phyloP scores from a whole-genome alignment of 2,329 filamentous ascomycete genomes.

The Cladophialophora yegresii region DNA sequence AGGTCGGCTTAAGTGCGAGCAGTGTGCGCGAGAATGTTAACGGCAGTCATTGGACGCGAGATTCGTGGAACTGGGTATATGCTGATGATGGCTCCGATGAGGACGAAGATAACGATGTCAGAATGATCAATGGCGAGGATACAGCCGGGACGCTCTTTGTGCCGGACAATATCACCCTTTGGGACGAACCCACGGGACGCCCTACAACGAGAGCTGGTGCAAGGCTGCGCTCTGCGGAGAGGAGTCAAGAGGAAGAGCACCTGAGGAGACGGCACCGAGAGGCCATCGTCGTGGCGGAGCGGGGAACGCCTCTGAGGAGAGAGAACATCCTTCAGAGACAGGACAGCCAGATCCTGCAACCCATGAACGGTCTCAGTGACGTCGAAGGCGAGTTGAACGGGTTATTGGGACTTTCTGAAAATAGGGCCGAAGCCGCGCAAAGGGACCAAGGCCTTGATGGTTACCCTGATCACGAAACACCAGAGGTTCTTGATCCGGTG shows the following conservation, averaged over 20 bases:
- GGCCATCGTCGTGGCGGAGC: conserved; percentile 88
- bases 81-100: conserved; percentile 46
- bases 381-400: conserved; percentile 28
- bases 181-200: conserved; percentile 11
- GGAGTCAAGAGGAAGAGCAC: conserved; percentile 55
- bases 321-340: conserved; percentile 74
- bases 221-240: conserved; percentile 24
- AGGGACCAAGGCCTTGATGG: neutral
- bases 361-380: conserved; percentile 26
- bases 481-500: neutral
- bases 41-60: neutral
- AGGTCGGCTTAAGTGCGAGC: conserved; percentile 48
- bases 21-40: conserved; percentile 41
- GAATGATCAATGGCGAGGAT: conserved; percentile 58
- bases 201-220: conserved; percentile 11
- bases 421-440: neutral
- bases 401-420: conserved; percentile 24
- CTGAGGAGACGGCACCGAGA: conserved; percentile 76
- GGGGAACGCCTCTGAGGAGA: conserved; percentile 70
- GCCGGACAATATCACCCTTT: conserved; percentile 15
- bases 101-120: conserved; percentile 52
- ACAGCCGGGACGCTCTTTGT: conserved; percentile 44
- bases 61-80: conserved; percentile 8
- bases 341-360: conserved; percentile 27
- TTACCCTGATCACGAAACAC: neutral